Evolutionary conservation across 2,329 filamentous ascomycete species (phyloP).

Genomic region (Alternaria longipes): DNA sequence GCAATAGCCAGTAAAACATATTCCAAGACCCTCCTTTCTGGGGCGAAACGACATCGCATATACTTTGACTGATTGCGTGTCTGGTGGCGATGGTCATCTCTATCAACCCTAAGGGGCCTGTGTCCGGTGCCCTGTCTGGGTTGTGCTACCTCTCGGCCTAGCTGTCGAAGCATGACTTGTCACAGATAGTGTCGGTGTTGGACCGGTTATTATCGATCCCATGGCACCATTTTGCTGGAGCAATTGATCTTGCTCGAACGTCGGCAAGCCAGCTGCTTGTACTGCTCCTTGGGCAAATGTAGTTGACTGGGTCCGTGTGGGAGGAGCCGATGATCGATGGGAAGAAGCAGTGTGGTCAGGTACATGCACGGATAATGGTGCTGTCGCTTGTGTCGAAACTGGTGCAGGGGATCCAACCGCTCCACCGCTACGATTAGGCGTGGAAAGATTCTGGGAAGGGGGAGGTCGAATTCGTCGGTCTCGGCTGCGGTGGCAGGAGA

Average conservation of each 20-base stretch:
- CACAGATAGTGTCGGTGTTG: background rate
- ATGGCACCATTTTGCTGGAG: background rate
- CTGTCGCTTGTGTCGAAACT: too few species aligned
- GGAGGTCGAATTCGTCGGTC: too few species aligned
- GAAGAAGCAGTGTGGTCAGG: background rate
- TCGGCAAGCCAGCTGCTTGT: background rate
- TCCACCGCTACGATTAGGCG: too few species aligned
- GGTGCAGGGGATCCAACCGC: too few species aligned
- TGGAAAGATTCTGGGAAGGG: too few species aligned
- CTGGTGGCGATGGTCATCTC: background rate
- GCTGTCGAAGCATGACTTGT: background rate
- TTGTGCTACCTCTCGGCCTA: background rate
- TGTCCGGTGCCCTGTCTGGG: background rate
- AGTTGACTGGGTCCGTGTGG: background rate
- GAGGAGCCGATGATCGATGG: too few species aligned
- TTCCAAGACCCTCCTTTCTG: background rate
- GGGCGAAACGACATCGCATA: background rate
- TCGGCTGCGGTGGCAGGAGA: too few species aligned
- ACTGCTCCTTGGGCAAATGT: background rate
- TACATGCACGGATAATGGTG: too few species aligned
- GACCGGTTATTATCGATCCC: background rate
- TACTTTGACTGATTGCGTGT: background rate
- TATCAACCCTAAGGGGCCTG: background rate
- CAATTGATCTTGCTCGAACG: background rate
- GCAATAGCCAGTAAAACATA: background rate